Percentiles rank a stretch among this genome's conserved stretches.
phyloP scores from a whole-genome alignment of 2,329 filamentous ascomycete species.

The Stromatinia cepivora region DNA sequence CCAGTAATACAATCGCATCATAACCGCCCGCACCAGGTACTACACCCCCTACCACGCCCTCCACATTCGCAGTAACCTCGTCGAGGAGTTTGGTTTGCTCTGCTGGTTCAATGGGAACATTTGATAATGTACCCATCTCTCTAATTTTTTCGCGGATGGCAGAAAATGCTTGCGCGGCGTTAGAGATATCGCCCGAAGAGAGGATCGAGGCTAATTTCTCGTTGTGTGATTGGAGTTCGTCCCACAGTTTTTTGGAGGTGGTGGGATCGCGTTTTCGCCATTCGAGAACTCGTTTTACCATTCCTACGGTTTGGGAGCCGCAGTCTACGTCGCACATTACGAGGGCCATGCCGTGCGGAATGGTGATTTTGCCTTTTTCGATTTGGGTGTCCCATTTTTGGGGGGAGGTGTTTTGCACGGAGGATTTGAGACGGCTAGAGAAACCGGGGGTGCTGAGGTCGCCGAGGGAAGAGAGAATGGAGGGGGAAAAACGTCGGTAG shows the following conservation, averaged over 20 bases:
- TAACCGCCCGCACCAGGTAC: constrained; percentile 85
- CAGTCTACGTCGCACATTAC: constrained; percentile 97
- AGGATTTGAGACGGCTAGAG: constrained; percentile 58
- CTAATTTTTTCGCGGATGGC: constrained; percentile 64
- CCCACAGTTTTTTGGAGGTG: constrained; percentile 72
- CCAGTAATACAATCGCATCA: constrained; percentile 81
- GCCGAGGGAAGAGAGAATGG: constrained; percentile 65
- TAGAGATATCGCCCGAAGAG: constrained; percentile 48
- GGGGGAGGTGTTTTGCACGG: constrained; percentile 61
- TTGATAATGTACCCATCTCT: constrained; percentile 71
- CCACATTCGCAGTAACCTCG: constrained; percentile 62
- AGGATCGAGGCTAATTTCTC: constrained; percentile 67
- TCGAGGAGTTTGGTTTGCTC: constrained; percentile 85
- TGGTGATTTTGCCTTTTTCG: constrained; percentile 63
- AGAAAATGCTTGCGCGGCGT: constrained; percentile 50
- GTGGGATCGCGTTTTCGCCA: constrained; percentile 70
- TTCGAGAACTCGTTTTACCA: constrained; percentile 88
- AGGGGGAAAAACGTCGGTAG: constrained; percentile 89
- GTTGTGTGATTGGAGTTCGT: constrained; percentile 71
- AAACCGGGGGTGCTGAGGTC: constrained; percentile 69
- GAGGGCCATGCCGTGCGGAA: constrained; percentile 73
- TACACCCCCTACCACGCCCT: constrained; percentile 37
- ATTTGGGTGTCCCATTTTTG: constrained; percentile 78
- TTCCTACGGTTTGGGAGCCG: constrained; percentile 87
- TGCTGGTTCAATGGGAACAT: constrained; percentile 84